Base-by-base conservation (phyloP, 148 eudicot species). In the Hydrangea macrophylla region DNA sequence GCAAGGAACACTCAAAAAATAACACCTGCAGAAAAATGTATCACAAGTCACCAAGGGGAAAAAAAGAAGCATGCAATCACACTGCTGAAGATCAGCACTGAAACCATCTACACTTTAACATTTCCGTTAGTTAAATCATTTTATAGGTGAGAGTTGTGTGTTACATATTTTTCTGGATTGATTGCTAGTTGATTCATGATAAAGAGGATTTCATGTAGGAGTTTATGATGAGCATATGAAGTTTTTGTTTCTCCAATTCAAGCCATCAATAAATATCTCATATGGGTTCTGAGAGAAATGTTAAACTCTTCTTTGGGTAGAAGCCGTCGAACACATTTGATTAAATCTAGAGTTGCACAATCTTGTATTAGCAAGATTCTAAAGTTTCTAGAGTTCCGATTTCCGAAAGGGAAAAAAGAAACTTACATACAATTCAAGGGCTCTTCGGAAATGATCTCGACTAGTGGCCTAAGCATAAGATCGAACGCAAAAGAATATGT, bases 401-500 rank as follows among this genome's bases (percentile, higher is more conserved):
- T 42, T 10, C 50, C n/a, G n/a, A n/a, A n/a, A n/a, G 15, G 18
- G 50, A 42, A 42, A 35, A 42, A 42, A 7, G n/a, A n/a, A n/a
- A n/a, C n/a, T n/a, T n/a, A n/a, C n/a, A n/a, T n/a, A n/a, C n/a
- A n/a, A n/a, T n/a, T n/a, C n/a, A n/a, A n/a, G n/a, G n/a, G n/a
- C n/a, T n/a, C n/a, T n/a, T n/a, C n/a, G n/a, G n/a, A n/a, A n/a
- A n/a, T n/a, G n/a, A 51, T 31, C 27, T 33, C 8, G 13, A 66
- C 23, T 33, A 66, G 70, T 3, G 24, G 60, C 32, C 39, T 3
- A 18, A 11, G 40, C 32, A 66, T 8, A 25, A 17, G 4, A 66
- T 45, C 18, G 56, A 12, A 32, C 48, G 50, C 50, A 42, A 50
- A 65, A 48, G 20, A 65, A 65, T 9, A 18, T 54, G 45, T 18